A percentile compares a stretch with the other conserved stretches of the same genome.
Conservation (phyloP, 257 asterid genomes). For the Echium plantagineum region DNA sequence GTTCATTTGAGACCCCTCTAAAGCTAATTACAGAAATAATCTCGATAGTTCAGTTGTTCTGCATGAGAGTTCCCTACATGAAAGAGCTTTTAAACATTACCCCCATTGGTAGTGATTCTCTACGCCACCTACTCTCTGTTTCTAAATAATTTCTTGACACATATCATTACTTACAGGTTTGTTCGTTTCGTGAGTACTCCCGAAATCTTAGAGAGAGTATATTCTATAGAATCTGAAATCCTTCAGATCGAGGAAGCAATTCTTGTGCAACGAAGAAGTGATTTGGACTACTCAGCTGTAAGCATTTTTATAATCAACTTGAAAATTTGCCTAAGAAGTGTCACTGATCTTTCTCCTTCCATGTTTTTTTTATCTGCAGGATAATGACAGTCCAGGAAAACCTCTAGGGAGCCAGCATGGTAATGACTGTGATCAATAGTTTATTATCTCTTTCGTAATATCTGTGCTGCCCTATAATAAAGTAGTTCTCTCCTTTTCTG, state of each 20-base stretch:
- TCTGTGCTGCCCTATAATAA: neutral
- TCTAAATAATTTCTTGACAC: conserved; percentile 6
- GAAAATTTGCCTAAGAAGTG: conserved; percentile 2
- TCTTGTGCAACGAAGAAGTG: conserved; percentile 47
- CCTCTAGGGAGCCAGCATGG: conserved; percentile 49
- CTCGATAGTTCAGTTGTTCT: too few relatives aligned
- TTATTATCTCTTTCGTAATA: conserved; percentile 2
- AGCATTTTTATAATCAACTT: conserved; percentile 17
- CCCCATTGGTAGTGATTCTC: neutral
- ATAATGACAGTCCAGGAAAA: conserved; percentile 41
- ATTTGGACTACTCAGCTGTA: conserved; percentile 45
- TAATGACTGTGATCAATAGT: conserved; percentile 17
- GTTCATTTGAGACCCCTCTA: too few relatives aligned
- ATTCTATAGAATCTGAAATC: conserved; percentile 77
- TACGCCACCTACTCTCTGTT: neutral
- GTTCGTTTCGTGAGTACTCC: conserved; percentile 99
- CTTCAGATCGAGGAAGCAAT: conserved; percentile 84
- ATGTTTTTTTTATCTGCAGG: conserved; percentile 28
- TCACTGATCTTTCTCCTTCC: neutral
- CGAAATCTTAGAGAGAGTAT: conserved; percentile 86
- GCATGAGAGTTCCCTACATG: too few relatives aligned
- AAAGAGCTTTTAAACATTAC: neutral
- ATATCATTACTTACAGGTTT: conserved; percentile 50
- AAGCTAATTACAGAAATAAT: too few relatives aligned
- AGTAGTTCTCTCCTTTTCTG: too few relatives aligned